Evolutionary conservation across 2,329 filamentous ascomycete genomes (phyloP).

Genomic region (Trichophyton rubrum): DNA sequence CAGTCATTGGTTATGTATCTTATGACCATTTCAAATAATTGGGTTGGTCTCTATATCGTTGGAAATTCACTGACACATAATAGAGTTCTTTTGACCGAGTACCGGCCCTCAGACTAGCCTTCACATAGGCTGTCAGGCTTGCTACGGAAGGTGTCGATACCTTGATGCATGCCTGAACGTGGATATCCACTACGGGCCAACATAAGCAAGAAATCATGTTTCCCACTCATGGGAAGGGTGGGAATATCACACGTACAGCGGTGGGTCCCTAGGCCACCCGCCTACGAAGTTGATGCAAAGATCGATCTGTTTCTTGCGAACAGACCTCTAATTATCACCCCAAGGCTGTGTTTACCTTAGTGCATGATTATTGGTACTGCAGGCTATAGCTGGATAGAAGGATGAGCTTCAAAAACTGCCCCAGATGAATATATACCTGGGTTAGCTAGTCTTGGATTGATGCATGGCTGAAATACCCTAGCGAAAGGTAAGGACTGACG

Average conservation of each 20-base stretch:
- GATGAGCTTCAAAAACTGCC: neutral
- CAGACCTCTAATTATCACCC: neutral
- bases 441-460: neutral
- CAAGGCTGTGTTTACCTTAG: neutral
- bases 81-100: neutral
- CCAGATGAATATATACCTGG: neutral
- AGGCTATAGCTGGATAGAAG: neutral
- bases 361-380: neutral
- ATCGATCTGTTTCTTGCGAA: neutral
- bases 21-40: neutral
- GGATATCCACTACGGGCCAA: neutral
- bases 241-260: neutral
- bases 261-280: neutral
- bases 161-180: neutral
- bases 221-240: neutral
- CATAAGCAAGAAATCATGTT: neutral
- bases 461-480: neutral
- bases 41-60: neutral
- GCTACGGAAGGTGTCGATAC: neutral
- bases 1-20: neutral
- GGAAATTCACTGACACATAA: neutral
- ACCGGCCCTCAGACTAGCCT: neutral
- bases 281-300: neutral
- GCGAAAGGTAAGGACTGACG: slow-evolving; percentile 1
- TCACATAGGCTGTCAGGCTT: neutral